Conservation (phyloP, 169 alveolate genomes). For the Cryptosporidium xiaoi region DNA sequence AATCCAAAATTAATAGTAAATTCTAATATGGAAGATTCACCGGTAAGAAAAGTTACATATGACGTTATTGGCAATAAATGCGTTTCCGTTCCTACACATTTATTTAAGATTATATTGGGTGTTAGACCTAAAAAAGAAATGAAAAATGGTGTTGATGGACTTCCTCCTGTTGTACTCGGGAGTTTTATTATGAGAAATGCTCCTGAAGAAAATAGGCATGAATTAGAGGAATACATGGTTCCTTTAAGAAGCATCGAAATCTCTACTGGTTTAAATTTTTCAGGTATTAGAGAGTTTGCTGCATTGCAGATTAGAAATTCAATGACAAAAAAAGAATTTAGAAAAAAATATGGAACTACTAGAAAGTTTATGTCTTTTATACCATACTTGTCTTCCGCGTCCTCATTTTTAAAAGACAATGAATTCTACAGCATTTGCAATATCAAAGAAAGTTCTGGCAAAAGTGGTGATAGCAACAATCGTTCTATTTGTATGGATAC, state of each 20-base stretch:
- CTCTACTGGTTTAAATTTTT: slow-evolving; percentile 70
- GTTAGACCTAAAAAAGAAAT: slow-evolving; percentile 35
- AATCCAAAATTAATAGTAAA: slow-evolving; percentile 34
- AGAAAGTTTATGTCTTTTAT: too few relatives aligned
- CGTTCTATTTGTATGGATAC: slow-evolving; percentile 36
- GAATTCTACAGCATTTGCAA: not conserved
- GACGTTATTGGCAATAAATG: slow-evolving; percentile 66
- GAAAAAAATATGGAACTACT: not conserved
- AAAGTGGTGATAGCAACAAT: not conserved
- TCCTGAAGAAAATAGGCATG: slow-evolving; percentile 36
- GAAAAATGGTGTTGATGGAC: not conserved
- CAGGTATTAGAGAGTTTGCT: slow-evolving; percentile 49
- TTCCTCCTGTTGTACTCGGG: slow-evolving; percentile 63
- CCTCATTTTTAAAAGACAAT: not conserved
- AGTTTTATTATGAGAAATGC: slow-evolving; percentile 67
- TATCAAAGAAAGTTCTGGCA: slow-evolving; percentile 9
- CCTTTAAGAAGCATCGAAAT: slow-evolving; percentile 74
- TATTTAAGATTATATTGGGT: slow-evolving; percentile 67
- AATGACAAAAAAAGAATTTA: slow-evolving; percentile 8
- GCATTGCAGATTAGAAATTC: not conserved
- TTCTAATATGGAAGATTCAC: slow-evolving; percentile 25
- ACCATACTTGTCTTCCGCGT: too few relatives aligned
- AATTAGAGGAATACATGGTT: slow-evolving; percentile 44
- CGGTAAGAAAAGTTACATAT: slow-evolving; percentile 40
- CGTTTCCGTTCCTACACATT: slow-evolving; percentile 74